Conservation (phyloP, 2,329 filamentous ascomycete species). For the Corynespora cassiicola region DNA sequence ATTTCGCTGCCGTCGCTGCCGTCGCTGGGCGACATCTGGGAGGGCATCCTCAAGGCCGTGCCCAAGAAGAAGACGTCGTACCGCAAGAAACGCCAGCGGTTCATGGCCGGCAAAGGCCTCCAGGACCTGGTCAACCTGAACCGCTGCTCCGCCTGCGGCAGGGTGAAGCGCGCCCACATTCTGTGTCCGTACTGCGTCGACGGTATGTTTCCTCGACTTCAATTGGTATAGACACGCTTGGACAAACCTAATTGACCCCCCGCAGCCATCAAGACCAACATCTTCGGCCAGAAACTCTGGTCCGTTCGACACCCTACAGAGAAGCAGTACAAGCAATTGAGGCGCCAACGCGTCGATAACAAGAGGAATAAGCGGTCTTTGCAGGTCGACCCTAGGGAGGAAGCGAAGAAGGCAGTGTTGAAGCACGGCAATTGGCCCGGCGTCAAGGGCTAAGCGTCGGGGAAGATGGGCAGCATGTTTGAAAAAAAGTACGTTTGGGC, state of each 20-base stretch:
- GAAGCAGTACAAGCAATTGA: constrained; percentile 37
- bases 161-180: constrained; percentile 85
- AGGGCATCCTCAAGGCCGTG: constrained; percentile 87
- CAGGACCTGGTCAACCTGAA: constrained; percentile 89
- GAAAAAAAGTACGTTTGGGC: background rate
- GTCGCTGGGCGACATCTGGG: constrained; percentile 83
- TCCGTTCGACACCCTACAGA: constrained; percentile 29
- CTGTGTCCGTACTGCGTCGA: constrained; percentile 86
- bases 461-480: background rate
- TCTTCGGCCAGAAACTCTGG: constrained; percentile 38
- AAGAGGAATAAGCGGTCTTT: constrained; percentile 18
- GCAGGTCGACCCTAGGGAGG: constrained; percentile 28
- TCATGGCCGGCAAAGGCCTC: constrained; percentile 93
- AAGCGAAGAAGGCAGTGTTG: constrained; percentile 30
- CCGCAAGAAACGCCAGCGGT: constrained; percentile 89
- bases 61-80: constrained; percentile 99
- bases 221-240: background rate
- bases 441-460: constrained; percentile 15
- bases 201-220: constrained; percentile 62
- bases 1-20: constrained; percentile 46
- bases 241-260: constrained; percentile 15
- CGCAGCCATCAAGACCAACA: constrained; percentile 42
- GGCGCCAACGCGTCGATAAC: constrained; percentile 26
- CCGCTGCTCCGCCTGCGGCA: constrained; percentile 87
- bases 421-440: constrained; percentile 39